A percentile compares a stretch with the other conserved stretches of the same genome.
Conservation (phyloP, 1,139 yeast genomes). For the Pichia sp. region DNA sequence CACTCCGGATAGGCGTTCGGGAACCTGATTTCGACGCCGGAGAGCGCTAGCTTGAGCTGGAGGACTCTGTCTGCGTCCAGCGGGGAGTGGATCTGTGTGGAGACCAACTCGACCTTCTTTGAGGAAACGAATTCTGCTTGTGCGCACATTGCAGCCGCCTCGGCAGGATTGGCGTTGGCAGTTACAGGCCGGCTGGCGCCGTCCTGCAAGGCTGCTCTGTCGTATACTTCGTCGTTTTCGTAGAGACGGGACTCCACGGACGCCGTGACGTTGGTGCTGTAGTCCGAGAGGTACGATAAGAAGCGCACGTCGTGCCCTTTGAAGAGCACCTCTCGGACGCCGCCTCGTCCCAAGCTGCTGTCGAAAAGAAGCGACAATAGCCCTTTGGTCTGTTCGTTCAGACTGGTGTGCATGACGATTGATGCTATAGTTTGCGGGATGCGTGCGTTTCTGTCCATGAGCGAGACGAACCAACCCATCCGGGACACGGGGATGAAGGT, state of each 20-base stretch:
- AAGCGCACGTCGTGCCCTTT: not conserved
- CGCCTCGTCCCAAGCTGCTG: not conserved
- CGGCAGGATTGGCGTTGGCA: too few species aligned
- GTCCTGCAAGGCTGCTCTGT: not conserved
- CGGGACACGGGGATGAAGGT: constrained; percentile 2
- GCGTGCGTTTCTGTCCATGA: not conserved
- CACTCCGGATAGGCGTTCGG: not conserved
- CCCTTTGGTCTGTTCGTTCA: not conserved
- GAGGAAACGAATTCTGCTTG: too few species aligned
- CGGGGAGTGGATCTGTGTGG: not conserved
- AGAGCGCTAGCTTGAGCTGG: not conserved
- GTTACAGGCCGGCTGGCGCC: not conserved
- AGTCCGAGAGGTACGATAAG: not conserved
- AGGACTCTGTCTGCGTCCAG: not conserved
- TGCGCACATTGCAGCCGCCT: not conserved
- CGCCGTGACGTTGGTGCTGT: not conserved
- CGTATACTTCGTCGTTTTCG: not conserved
- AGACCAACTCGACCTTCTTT: not conserved
- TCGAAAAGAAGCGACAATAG: not conserved
- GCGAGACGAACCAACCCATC: not conserved
- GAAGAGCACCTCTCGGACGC: not conserved
- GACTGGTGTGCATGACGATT: not conserved
- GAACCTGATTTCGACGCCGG: not conserved
- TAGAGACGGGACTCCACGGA: not conserved
- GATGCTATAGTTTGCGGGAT: not conserved